A percentile compares a stretch with the other conserved stretches of the same genome.
Conservation (phyloP, 148 eudicot genomes). For the Gaultheria prostrata region DNA sequence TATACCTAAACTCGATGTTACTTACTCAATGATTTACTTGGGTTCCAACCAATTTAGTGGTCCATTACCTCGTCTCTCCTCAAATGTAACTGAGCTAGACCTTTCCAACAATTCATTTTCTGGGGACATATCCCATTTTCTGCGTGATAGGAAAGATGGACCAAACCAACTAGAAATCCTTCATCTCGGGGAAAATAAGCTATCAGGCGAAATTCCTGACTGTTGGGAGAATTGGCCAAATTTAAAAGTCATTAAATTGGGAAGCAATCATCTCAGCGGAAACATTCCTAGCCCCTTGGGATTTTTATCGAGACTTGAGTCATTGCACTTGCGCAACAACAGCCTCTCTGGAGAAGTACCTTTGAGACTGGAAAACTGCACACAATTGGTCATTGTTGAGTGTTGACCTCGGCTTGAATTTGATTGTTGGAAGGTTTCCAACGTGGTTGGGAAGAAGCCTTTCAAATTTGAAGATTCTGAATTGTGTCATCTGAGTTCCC, state of each 20-base stretch:
- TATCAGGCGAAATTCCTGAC: constrained; percentile 15
- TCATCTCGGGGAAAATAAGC: background rate
- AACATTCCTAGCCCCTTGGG: constrained; percentile 25
- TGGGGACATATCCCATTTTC: background rate
- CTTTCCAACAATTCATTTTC: constrained; percentile 11
- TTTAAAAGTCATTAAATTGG: background rate
- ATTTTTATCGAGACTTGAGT: background rate
- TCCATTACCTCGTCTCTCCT: background rate
- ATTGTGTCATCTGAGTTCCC: constrained; percentile 1
- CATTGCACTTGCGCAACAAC: constrained; percentile 22
- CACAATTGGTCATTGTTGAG: no score
- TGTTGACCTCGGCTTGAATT: constrained; percentile 22
- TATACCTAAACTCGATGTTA: background rate
- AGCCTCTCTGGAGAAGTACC: constrained; percentile 24
- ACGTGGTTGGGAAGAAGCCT: constrained; percentile 5
- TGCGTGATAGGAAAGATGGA: background rate
- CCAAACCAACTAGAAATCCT: background rate
- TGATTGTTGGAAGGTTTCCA: constrained; percentile 20
- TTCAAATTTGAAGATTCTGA: background rate
- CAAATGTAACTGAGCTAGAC: background rate
- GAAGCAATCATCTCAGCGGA: constrained; percentile 22
- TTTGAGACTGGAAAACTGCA: background rate
- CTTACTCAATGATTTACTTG: background rate
- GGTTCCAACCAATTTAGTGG: background rate
- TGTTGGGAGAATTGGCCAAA: constrained; percentile 4